A percentile compares a stretch with the other conserved stretches of the same genome.
phyloP scores from a whole-genome alignment of 192 early-diverging fungal genomes.

The Podila verticillata region DNA sequence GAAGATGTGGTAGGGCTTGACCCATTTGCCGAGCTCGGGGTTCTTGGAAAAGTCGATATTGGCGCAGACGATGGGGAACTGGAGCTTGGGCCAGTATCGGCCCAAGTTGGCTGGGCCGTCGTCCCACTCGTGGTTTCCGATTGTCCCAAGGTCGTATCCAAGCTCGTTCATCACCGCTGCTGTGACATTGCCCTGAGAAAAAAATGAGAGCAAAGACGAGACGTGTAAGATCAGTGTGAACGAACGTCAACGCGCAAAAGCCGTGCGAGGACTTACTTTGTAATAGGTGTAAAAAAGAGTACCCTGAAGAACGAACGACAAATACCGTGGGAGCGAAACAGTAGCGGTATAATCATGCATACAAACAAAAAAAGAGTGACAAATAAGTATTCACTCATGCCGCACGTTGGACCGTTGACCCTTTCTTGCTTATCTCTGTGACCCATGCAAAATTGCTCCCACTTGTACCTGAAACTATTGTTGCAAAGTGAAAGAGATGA shows the following conservation, averaged over 20 bases:
- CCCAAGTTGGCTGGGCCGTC: constrained; percentile 65
- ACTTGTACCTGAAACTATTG: neutral
- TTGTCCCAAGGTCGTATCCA: constrained; percentile 61
- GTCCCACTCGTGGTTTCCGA: constrained; percentile 86
- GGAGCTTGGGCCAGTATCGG: constrained; percentile 62
- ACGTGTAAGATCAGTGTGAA: neutral
- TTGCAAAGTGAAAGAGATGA: neutral
- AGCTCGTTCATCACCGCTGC: constrained; percentile 73
- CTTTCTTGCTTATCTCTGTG: neutral
- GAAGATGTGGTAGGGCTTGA: constrained; percentile 77
- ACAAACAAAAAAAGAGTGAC: neutral
- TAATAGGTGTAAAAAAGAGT: constrained; percentile 76
- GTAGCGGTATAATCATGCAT: neutral
- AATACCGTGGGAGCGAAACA: neutral
- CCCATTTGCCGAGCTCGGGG: constrained; percentile 53
- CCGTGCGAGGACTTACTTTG: constrained; percentile 31
- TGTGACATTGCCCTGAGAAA: constrained; percentile 57
- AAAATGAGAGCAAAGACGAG: neutral
- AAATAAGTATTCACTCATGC: neutral
- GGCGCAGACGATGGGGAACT: constrained; percentile 70
- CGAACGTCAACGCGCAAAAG: neutral
- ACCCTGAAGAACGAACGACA: constrained; percentile 38
- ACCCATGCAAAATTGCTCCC: no score
- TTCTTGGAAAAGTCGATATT: constrained; percentile 68
- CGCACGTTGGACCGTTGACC: neutral